Percentiles rank a stretch among this genome's conserved stretches.
Evolutionary conservation across 495 filamentous ascomycete genomes (phyloP).

Genomic region (Lasiosphaeria miniovina): DNA sequence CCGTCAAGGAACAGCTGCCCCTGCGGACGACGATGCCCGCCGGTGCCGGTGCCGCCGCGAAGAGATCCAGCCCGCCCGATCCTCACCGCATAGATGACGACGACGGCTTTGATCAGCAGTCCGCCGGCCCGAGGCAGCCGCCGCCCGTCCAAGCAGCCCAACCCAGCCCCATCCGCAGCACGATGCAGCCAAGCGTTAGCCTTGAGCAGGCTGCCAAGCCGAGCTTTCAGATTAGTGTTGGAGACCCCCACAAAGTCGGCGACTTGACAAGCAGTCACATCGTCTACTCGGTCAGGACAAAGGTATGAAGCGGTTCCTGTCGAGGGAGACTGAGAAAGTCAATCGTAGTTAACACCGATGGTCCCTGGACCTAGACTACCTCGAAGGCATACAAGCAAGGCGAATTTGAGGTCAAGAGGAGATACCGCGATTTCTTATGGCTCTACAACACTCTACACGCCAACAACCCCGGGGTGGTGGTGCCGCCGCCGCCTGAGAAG

Average conservation of each 20-base stretch:
- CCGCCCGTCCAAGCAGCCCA: constrained; percentile 71
- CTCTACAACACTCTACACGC: constrained; percentile 89
- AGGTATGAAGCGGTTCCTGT: constrained; percentile 52
- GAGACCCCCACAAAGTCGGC: constrained; percentile 96
- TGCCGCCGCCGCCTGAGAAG: constrained; percentile 96
- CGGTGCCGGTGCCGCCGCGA: constrained; percentile 18
- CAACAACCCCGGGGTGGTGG: constrained; percentile 92
- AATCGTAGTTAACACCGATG: background rate
- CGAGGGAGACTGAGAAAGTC: background rate
- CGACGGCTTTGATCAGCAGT: constrained; percentile 43
- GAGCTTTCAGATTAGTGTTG: constrained; percentile 85
- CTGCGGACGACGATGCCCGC: constrained; percentile 51
- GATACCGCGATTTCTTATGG: constrained; percentile 97
- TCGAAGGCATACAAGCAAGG: constrained; percentile 91
- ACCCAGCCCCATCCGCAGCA: constrained; percentile 50
- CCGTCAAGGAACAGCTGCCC: constrained; percentile 75
- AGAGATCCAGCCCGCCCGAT: constrained; percentile 51
- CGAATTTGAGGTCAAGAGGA: constrained; percentile 86
- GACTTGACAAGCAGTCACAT: constrained; percentile 96
- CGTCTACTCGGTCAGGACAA: constrained; percentile 92
- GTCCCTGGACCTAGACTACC: constrained; percentile 62
- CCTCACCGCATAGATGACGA: constrained; percentile 65
- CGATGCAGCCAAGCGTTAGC: constrained; percentile 76
- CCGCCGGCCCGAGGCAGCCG: constrained; percentile 58
- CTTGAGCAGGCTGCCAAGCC: constrained; percentile 89